Percentiles rank a stretch among this genome's conserved stretches.
Conservation (phyloP, 1,284 basidiomycete species). For the Fomitopsis schrenkii region DNA sequence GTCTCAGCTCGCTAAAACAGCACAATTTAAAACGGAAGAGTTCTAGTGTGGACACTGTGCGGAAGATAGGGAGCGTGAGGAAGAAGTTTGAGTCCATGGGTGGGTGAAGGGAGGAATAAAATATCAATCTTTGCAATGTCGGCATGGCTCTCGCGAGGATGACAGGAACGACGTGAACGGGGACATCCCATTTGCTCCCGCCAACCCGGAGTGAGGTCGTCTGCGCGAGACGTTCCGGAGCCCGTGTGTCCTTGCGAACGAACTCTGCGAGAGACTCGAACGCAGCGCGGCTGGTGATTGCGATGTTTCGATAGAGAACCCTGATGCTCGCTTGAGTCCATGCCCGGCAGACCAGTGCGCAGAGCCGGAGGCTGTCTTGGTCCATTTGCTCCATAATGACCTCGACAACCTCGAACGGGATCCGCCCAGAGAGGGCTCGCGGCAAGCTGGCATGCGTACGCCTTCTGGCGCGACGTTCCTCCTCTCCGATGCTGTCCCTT, state of each 20-base stretch:
- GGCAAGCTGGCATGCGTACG: not conserved
- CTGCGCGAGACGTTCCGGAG: not conserved
- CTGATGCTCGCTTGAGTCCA: not conserved
- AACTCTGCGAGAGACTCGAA: not conserved
- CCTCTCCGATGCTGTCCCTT: no score
- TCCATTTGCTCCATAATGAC: not conserved
- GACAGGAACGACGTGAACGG: not conserved
- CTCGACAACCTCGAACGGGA: not conserved
- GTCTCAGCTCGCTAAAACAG: not conserved
- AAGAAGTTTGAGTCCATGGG: not conserved
- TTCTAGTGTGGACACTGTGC: not conserved
- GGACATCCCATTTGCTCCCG: not conserved
- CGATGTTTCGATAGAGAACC: not conserved
- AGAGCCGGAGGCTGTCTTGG: not conserved
- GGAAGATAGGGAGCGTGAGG: not conserved
- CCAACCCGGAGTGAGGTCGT: not conserved
- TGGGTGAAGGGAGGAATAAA: not conserved
- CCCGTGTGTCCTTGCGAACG: not conserved
- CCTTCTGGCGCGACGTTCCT: not conserved
- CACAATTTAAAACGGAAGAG: not conserved
- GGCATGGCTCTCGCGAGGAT: not conserved
- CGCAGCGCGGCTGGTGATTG: not conserved
- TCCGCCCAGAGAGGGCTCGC: not conserved
- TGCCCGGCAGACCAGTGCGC: not conserved
- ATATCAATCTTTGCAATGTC: not conserved